phyloP scores from a whole-genome alignment of 495 filamentous ascomycete genomes.

The Saxophila tyrrhenica region DNA sequence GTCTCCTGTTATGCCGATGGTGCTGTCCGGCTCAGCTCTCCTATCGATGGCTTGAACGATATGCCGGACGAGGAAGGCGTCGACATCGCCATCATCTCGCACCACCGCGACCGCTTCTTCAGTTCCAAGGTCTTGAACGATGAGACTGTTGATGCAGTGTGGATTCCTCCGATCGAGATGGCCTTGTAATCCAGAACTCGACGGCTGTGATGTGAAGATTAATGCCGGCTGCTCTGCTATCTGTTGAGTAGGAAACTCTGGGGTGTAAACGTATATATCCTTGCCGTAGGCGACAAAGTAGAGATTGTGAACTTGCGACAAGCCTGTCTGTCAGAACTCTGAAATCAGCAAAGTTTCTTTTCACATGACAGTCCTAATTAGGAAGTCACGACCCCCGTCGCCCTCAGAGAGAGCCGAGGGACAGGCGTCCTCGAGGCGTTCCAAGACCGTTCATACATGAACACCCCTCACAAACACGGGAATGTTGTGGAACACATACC shows the following conservation, averaged over 20 bases:
- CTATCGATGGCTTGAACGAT: slow-evolving; percentile 39
- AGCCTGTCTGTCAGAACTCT: slow-evolving; percentile 35
- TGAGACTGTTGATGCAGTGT: slow-evolving; percentile 68
- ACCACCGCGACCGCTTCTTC: slow-evolving; percentile 67
- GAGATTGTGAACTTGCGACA: slow-evolving; percentile 51
- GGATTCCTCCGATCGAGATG: slow-evolving; percentile 45
- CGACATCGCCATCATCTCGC: slow-evolving; percentile 83
- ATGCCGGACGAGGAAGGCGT: slow-evolving; percentile 60
- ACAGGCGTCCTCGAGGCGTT: too few relatives aligned
- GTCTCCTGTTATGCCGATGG: not conserved
- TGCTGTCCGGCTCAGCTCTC: slow-evolving; percentile 17
- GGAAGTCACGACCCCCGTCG: not conserved
- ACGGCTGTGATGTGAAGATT: slow-evolving; percentile 52
- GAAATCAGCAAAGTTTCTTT: not conserved
- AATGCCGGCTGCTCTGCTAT: slow-evolving; percentile 51
- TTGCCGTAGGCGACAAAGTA: slow-evolving; percentile 67
- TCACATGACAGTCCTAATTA: not conserved
- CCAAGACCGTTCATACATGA: too few relatives aligned
- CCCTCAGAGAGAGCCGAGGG: too few relatives aligned
- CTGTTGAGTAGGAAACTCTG: slow-evolving; percentile 51
- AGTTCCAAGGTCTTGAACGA: slow-evolving; percentile 66
- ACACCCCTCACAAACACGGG: too few relatives aligned
- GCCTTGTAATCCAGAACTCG: slow-evolving; percentile 37
- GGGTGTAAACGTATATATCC: slow-evolving; percentile 63
- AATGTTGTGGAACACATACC: too few relatives aligned